These are phyloP conservation scores for Corynespora cassiicola DNA, from an alignment of 2,329 filamentous ascomycete genomes.

Conservation along the genomic window DNA sequence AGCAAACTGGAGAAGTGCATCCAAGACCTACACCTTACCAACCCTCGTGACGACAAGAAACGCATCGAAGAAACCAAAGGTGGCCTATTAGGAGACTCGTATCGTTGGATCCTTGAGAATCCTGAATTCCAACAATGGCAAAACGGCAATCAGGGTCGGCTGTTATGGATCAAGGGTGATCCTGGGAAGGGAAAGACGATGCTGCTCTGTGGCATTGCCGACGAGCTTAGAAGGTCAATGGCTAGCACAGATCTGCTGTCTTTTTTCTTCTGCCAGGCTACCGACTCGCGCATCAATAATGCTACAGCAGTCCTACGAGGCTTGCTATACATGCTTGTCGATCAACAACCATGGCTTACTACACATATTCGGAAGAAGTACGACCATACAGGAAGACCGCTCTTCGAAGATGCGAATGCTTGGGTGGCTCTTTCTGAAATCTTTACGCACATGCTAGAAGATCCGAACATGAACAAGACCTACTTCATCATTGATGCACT, in stretches of 20 bases:
- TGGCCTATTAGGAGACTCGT: too few relatives aligned
- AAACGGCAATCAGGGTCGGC: too few relatives aligned
- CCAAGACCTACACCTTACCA: slow-evolving; percentile 6
- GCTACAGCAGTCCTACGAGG: slow-evolving; percentile 53
- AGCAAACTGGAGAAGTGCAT: slow-evolving; percentile 14
- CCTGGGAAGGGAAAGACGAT: slow-evolving; percentile 38
- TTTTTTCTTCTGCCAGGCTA: slow-evolving; percentile 54
- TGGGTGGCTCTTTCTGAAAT: slow-evolving; percentile 47
- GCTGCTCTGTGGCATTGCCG: slow-evolving; percentile 32
- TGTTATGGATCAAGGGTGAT: too few relatives aligned
- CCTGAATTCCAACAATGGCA: too few relatives aligned
- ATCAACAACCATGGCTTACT: slow-evolving; percentile 40
- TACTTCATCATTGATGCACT: slow-evolving; percentile 56
- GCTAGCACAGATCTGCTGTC: slow-evolving; percentile 18
- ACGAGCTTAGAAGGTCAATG: slow-evolving; percentile 26
- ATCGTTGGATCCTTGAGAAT: too few relatives aligned
- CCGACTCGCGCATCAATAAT: slow-evolving; percentile 45
- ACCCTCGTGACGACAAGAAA: slow-evolving; percentile 14
- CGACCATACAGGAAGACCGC: slow-evolving; percentile 35
- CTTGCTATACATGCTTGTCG: slow-evolving; percentile 49
- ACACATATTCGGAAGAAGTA: slow-evolving; percentile 45
- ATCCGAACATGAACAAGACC: slow-evolving; percentile 29
- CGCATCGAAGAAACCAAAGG: too few relatives aligned
- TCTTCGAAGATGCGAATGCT: slow-evolving; percentile 52
- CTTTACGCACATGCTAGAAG: slow-evolving; percentile 48